Conservation (phyloP, 371 early-diverging fungal species). For the Rhizopus delemar region DNA sequence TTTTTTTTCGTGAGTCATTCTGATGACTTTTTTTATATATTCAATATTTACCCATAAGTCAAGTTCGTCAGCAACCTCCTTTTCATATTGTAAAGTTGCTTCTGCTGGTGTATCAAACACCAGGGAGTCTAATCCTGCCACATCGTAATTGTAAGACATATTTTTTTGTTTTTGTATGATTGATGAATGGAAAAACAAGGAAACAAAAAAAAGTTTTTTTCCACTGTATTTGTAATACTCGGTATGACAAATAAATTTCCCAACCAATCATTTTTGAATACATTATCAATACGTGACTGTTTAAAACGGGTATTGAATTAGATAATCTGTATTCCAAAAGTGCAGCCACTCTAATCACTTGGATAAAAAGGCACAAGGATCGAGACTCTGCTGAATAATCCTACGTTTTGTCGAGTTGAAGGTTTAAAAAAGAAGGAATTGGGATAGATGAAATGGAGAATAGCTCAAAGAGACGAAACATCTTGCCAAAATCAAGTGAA, state of each 20-base stretch:
- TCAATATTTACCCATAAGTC: conserved; percentile 46
- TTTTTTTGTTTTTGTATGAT: conserved; percentile 2
- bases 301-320: too few relatives aligned
- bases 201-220: background rate
- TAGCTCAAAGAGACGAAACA: too few relatives aligned
- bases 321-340: too few relatives aligned
- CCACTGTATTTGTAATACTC: background rate
- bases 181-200: background rate
- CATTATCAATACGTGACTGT: too few relatives aligned
- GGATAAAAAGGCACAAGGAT: too few relatives aligned
- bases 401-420: too few relatives aligned
- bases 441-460: too few relatives aligned
- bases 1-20: background rate
- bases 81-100: conserved; percentile 27
- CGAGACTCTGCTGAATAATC: too few relatives aligned
- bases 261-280: too few relatives aligned
- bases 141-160: conserved; percentile 16
- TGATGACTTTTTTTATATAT: conserved; percentile 8
- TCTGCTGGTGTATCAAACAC: conserved; percentile 35
- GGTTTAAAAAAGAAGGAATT: too few relatives aligned
- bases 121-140: conserved; percentile 40
- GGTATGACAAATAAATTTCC: background rate
- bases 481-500: too few relatives aligned
- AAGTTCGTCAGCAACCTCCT: conserved; percentile 51
- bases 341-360: too few relatives aligned